Conservation (phyloP, 768 basidiomycete genomes). For the Serendipita sp. region DNA sequence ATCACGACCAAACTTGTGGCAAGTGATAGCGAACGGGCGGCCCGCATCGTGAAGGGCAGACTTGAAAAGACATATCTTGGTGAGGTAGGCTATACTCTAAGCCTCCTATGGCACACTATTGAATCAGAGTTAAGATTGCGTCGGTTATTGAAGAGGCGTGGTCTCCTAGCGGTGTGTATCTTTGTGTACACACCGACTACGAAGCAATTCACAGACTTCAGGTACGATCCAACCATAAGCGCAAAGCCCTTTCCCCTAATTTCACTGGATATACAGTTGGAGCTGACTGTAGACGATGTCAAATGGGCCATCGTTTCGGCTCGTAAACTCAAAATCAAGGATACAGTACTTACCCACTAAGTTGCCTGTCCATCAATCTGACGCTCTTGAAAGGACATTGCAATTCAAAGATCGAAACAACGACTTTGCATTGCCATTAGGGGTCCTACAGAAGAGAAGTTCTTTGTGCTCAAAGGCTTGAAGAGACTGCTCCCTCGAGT, state of each 20-base stretch:
- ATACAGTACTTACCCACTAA: conserved; percentile 34
- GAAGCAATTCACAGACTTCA: conserved; percentile 81
- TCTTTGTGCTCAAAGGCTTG: conserved; percentile 68
- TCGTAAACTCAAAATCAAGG: conserved; percentile 85
- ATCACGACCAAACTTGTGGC: conserved; percentile 91
- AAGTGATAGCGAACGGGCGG: conserved; percentile 74
- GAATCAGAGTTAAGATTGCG: conserved; percentile 42
- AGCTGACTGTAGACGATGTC: conserved; percentile 81
- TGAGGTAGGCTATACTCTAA: conserved; percentile 37
- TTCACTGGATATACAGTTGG: conserved; percentile 39
- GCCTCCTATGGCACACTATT: conserved; percentile 13
- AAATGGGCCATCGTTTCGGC: conserved; percentile 77
- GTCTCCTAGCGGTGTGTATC: conserved; percentile 82
- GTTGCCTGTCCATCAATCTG: conserved; percentile 2
- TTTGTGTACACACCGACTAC: conserved; percentile 81
- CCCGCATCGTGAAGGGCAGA: conserved; percentile 91
- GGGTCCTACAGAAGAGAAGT: conserved; percentile 46
- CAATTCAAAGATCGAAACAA: conserved; percentile 53
- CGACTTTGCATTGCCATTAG: conserved; percentile 70
- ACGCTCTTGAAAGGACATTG: conserved; percentile 38
- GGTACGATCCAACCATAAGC: conserved; percentile 23
- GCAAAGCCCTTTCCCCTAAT: neutral
- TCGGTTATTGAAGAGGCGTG: conserved; percentile 90
- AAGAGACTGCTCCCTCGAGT: conserved; percentile 71
- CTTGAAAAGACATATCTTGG: conserved; percentile 88